Conservation (phyloP, 768 basidiomycete species). For the Tubosaeta sp. region DNA sequence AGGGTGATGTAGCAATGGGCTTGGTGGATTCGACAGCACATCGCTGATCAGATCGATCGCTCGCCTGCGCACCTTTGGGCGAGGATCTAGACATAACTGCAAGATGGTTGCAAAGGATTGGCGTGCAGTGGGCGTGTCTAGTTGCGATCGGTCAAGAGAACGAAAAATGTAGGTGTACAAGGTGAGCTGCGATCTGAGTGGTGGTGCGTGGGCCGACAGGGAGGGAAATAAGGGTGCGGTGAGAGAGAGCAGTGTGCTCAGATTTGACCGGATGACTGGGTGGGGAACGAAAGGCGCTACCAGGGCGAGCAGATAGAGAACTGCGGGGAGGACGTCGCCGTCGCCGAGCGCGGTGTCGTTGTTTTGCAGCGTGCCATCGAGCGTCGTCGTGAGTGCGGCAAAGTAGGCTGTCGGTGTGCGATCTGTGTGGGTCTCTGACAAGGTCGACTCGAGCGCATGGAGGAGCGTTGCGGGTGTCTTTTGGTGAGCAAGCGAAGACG, state of each 20-base stretch:
- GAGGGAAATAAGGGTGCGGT: slow-evolving; percentile 77
- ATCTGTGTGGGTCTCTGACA: slow-evolving; percentile 64
- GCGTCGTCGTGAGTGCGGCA: slow-evolving; percentile 81
- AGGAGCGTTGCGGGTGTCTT: slow-evolving; percentile 85
- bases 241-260: slow-evolving; percentile 64
- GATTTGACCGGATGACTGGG: slow-evolving; percentile 77
- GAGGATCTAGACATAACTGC: slow-evolving; percentile 76
- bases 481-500: slow-evolving; percentile 80
- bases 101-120: slow-evolving; percentile 85
- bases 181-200: slow-evolving; percentile 81
- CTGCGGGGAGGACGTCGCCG: slow-evolving; percentile 39
- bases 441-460: slow-evolving; percentile 77
- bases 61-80: slow-evolving; percentile 92
- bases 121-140: slow-evolving; percentile 64
- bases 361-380: slow-evolving; percentile 73
- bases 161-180: slow-evolving; percentile 67
- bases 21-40: slow-evolving; percentile 69
- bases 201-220: slow-evolving; percentile 61
- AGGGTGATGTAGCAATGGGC: slow-evolving; percentile 76
- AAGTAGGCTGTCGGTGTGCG: slow-evolving; percentile 87
- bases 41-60: slow-evolving; percentile 84
- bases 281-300: slow-evolving; percentile 50
- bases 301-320: slow-evolving; percentile 36
- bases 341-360: slow-evolving; percentile 66
- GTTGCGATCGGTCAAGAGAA: slow-evolving; percentile 65